Evolutionary conservation across 495 filamentous ascomycete genomes (phyloP).

Genomic region (Tuber magnatum): DNA sequence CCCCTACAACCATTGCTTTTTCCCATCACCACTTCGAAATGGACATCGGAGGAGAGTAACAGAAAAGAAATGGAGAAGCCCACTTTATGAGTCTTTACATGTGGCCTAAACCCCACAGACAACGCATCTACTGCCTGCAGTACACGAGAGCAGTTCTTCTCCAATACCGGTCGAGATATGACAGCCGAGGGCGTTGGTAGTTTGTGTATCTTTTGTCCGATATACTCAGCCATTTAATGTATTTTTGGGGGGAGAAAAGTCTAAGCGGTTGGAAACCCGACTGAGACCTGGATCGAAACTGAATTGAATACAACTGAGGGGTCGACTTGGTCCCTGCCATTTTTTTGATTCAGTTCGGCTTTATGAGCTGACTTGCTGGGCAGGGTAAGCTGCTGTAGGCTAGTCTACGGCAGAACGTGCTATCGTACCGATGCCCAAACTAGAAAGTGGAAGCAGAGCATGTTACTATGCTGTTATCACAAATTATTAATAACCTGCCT

Average conservation of each 20-base stretch:
- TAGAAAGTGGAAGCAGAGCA: neutral
- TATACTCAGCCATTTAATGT: conserved; percentile 43
- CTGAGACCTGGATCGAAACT: neutral
- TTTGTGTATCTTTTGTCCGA: conserved; percentile 56
- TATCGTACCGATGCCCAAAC: neutral
- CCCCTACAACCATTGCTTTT: neutral
- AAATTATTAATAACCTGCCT: neutral
- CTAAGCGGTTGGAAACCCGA: neutral
- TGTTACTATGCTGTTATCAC: neutral
- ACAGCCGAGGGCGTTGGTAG: conserved; percentile 62
- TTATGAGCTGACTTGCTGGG: neutral
- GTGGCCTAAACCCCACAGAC: conserved; percentile 63
- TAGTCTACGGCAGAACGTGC: neutral
- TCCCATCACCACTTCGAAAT: conserved; percentile 6
- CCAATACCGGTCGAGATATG: conserved; percentile 60
- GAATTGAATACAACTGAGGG: neutral
- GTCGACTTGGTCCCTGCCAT: neutral
- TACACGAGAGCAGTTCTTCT: conserved; percentile 67
- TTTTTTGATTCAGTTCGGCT: neutral
- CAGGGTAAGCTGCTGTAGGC: neutral
- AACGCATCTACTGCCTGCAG: conserved; percentile 55
- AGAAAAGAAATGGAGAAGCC: conserved; percentile 8
- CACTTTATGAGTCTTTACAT: conserved; percentile 86
- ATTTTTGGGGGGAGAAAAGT: neutral
- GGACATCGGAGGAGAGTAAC: neutral